Percentiles rank a stretch among this genome's conserved stretches.
Conservation (phyloP, 768 basidiomycete genomes). For the Pleurotus ostreatus region DNA sequence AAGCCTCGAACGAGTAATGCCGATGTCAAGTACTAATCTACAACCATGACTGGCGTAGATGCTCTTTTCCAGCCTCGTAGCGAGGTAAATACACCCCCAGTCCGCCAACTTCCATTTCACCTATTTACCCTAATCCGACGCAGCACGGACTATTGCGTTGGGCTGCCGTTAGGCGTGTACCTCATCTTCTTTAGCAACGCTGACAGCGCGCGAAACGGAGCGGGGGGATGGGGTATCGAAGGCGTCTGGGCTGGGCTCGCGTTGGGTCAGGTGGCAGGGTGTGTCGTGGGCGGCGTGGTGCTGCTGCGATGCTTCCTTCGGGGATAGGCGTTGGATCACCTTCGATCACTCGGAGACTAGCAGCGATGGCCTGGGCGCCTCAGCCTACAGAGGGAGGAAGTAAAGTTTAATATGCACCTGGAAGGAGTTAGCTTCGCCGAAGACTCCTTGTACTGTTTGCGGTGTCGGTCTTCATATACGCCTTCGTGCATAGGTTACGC, state of each 20-base stretch:
- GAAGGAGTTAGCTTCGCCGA: too few relatives aligned
- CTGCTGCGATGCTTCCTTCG: slow-evolving; percentile 4
- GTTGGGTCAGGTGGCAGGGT: neutral
- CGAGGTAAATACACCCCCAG: slow-evolving; percentile 9
- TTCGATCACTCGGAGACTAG: too few relatives aligned
- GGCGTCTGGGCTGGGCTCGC: slow-evolving; percentile 10
- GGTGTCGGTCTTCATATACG: too few relatives aligned
- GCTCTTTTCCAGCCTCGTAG: neutral
- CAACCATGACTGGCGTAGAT: neutral
- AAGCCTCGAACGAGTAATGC: neutral
- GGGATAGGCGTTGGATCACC: neutral
- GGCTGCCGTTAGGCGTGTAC: neutral
- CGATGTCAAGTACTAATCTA: neutral
- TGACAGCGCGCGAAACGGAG: neutral
- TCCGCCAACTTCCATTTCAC: neutral
- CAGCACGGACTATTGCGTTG: slow-evolving; percentile 5
- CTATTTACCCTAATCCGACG: neutral
- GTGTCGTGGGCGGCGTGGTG: neutral
- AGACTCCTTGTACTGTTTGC: too few relatives aligned
- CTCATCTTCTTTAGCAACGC: neutral
- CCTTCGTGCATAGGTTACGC: too few relatives aligned
- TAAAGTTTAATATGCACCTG: too few relatives aligned
- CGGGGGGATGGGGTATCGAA: slow-evolving; percentile 2
- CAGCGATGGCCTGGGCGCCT: too few relatives aligned
- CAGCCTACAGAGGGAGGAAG: too few relatives aligned